A percentile compares a stretch with the other conserved stretches of the same genome.
phyloP scores from a whole-genome alignment of 805 yeast genomes.

The Kodamaea fukazawae region DNA sequence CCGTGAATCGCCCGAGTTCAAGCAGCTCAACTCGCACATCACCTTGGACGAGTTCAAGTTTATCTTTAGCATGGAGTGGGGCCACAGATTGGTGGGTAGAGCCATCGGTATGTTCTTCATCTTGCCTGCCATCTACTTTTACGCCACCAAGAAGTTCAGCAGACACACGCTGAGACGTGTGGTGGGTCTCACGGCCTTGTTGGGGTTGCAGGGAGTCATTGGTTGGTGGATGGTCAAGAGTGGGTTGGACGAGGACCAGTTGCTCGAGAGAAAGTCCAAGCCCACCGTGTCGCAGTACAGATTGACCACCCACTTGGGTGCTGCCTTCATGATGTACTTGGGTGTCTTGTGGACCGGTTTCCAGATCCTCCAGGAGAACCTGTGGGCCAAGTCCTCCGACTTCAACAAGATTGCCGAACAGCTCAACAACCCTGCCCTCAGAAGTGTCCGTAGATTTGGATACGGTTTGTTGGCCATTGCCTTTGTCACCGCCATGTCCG shows the following conservation, averaged over 20 bases:
- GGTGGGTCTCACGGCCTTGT: slow-evolving; percentile 66
- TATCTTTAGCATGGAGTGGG: slow-evolving; percentile 97
- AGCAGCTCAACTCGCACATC: slow-evolving; percentile 83
- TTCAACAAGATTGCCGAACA: slow-evolving; percentile 49
- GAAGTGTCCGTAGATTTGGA: slow-evolving; percentile 54
- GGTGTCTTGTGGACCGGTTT: slow-evolving; percentile 91
- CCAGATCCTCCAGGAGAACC: slow-evolving; percentile 71
- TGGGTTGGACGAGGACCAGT: slow-evolving; percentile 79
- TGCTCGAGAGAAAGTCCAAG: slow-evolving; percentile 77
- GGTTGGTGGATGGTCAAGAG: slow-evolving; percentile 99
- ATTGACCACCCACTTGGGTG: slow-evolving; percentile 88
- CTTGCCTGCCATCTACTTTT: slow-evolving; percentile 81
- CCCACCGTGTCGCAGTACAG: slow-evolving; percentile 98
- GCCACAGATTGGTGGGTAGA: slow-evolving; percentile 89
- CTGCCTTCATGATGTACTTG: slow-evolving; percentile 83
- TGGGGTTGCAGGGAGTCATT: slow-evolving; percentile 92
- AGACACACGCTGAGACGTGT: slow-evolving; percentile 64
- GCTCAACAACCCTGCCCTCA: slow-evolving; percentile 60
- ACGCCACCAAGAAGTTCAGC: slow-evolving; percentile 62
- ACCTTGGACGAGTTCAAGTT: slow-evolving; percentile 91
- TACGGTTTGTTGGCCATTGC: slow-evolving; percentile 62
- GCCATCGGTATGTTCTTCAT: slow-evolving; percentile 81
- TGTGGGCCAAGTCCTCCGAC: slow-evolving; percentile 49
- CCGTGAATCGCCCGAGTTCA: slow-evolving; percentile 84
- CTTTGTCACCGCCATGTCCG: slow-evolving; percentile 91